Evolutionary conservation across 1,139 yeast genomes (phyloP).

Genomic region (Yamadazyma siamensis): DNA sequence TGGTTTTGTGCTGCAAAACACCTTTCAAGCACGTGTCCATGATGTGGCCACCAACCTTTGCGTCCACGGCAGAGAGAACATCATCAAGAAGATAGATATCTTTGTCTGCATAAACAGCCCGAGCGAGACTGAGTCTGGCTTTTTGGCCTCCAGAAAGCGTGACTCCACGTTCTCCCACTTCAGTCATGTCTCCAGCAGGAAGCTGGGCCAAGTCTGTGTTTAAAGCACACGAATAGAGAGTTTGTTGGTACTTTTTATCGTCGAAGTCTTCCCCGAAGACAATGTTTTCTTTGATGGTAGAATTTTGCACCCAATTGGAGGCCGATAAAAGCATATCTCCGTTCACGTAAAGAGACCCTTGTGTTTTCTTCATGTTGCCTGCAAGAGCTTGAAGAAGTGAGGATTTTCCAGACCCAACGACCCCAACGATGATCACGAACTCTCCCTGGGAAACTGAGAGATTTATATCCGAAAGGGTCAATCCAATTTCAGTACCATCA

Average conservation of each 20-base stretch:
- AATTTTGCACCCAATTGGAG: slow-evolving; percentile 47
- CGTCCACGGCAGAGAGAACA: slow-evolving; percentile 49
- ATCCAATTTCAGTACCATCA: slow-evolving; percentile 1
- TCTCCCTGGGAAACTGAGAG: slow-evolving; percentile 51
- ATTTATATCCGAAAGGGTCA: slow-evolving; percentile 27
- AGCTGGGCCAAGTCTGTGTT: slow-evolving; percentile 34
- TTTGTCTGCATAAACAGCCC: slow-evolving; percentile 41
- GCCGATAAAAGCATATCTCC: slow-evolving; percentile 49
- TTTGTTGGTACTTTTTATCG: slow-evolving; percentile 23
- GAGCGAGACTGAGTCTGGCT: slow-evolving; percentile 44
- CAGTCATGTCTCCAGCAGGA: slow-evolving; percentile 45
- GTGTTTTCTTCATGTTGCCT: slow-evolving; percentile 49
- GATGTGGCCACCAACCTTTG: slow-evolving; percentile 46
- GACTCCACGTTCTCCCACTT: slow-evolving; percentile 48
- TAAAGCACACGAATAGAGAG: slow-evolving; percentile 34
- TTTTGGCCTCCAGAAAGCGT: slow-evolving; percentile 51
- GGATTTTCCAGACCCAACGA: slow-evolving; percentile 71
- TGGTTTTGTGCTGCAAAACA: slow-evolving; percentile 31
- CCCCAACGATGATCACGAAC: slow-evolving; percentile 67
- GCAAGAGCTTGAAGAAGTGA: slow-evolving; percentile 51
- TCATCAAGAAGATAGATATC: slow-evolving; percentile 44
- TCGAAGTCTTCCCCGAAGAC: slow-evolving; percentile 28
- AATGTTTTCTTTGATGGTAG: slow-evolving; percentile 40
- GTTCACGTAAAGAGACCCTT: slow-evolving; percentile 31
- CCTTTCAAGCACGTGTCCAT: slow-evolving; percentile 38